Evolutionary conservation across 2,329 filamentous ascomycete species (phyloP), one percentile per base, ranked within the genome.

Genomic region (Cladosporium sp.): DNA sequence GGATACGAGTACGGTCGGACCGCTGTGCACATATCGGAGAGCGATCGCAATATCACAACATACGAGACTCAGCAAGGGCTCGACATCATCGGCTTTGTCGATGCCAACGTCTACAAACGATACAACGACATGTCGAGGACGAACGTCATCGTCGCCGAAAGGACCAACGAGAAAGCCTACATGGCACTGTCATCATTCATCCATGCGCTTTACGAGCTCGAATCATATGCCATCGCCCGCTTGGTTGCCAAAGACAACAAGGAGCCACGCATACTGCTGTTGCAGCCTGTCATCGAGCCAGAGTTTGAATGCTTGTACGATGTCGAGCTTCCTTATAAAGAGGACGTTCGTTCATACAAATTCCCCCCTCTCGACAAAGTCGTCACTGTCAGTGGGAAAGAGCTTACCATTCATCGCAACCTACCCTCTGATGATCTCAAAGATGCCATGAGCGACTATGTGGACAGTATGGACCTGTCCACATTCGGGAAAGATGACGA

Each of bases 1-100:
- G 94, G 94, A 0, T 99, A 93, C 69, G 87, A 91, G 69, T 99
- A 99, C 71, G 94, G 94, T 47, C 84, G 92, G 59, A 97, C 93
- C 0, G 91, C 90, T 2, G 93, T 99, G 1, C 87, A 89, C 65
- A 96, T 99, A 65, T 90, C 85, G 64, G 87, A 92, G 66, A 88
- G 88, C 0, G 93, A 99, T 67, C 83, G 88, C 71, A 91, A 92
- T 65, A 86, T 97, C 59, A 96, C 91, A n/a, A 92, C 89, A 64
- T 81, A 97, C 36, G 88, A 95, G 67, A 94, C 91, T 0, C 74
- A 77, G 9, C 87, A 88, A 60, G 82, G 83, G 7, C 85, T 97
- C 59, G 87, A 91, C 3, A 88, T 99, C 42, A 78, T 99, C 54
- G 94, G 94, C 0, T 99, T 99, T 67, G 84, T 97, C 30, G 84